Percentiles rank a stretch among this genome's conserved stretches.
phyloP scores from a whole-genome alignment of 345 rosid species.

The Combretum micranthum region DNA sequence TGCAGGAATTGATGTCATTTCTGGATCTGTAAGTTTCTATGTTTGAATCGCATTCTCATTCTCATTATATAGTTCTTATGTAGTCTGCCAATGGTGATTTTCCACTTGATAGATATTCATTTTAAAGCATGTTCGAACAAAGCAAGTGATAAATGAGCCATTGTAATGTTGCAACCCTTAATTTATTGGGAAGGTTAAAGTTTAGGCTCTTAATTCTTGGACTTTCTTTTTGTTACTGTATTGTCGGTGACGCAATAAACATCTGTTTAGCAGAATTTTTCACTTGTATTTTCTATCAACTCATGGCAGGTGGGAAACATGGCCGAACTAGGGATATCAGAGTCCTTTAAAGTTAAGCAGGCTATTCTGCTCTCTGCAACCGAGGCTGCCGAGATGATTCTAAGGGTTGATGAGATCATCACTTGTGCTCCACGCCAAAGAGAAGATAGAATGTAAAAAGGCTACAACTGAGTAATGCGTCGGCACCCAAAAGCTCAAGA shows the following conservation, averaged over 20 bases:
- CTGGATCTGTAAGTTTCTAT: slow-evolving; percentile 69
- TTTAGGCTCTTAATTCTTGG: too few species aligned
- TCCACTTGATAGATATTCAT: background rate
- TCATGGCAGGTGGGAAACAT: slow-evolving; percentile 71
- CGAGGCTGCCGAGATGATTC: slow-evolving; percentile 70
- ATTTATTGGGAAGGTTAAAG: too few species aligned
- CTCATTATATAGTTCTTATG: background rate
- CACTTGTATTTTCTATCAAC: too few species aligned
- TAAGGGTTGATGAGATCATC: slow-evolving; percentile 44
- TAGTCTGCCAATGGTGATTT: background rate
- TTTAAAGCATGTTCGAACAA: too few species aligned
- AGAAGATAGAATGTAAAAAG: slow-evolving; percentile 63
- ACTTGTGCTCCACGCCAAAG: slow-evolving; percentile 38
- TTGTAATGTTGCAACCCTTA: too few species aligned
- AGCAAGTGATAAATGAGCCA: too few species aligned
- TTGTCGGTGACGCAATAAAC: too few species aligned
- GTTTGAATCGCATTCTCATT: background rate
- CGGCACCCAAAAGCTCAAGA: too few species aligned
- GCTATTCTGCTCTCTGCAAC: slow-evolving; percentile 95
- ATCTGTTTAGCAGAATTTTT: too few species aligned
- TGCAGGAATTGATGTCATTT: slow-evolving; percentile 83
- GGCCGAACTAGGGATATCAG: slow-evolving; percentile 81
- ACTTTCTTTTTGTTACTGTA: too few species aligned
- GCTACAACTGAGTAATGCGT: too few species aligned
- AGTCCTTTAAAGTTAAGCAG: slow-evolving; percentile 93